Conservation (phyloP, 495 filamentous ascomycete genomes). For the Acidomyces sp. region DNA sequence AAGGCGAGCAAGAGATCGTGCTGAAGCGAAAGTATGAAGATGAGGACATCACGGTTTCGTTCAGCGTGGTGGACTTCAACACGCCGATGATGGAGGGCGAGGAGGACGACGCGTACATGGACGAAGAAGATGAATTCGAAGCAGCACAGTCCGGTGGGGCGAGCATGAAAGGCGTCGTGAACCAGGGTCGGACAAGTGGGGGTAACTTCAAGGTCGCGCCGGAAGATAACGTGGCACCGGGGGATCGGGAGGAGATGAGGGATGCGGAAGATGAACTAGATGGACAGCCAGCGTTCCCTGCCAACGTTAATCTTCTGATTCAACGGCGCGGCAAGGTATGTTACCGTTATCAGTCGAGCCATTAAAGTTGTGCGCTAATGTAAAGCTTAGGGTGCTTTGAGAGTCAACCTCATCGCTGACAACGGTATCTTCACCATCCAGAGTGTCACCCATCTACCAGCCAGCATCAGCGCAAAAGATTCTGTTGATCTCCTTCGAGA, state of each 20-base stretch:
- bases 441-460: constrained; percentile 75
- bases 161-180: constrained; percentile 41
- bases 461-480: constrained; percentile 52
- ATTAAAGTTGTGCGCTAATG: no score
- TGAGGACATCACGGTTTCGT: constrained; percentile 82
- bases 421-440: constrained; percentile 82
- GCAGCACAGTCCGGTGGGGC: constrained; percentile 37
- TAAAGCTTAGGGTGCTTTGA: constrained; percentile 68
- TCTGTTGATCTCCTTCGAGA: constrained; percentile 37
- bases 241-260: constrained; percentile 42
- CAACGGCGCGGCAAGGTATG: constrained; percentile 55
- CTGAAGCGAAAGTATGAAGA: constrained; percentile 72
- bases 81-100: constrained; percentile 49
- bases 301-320: constrained; percentile 71
- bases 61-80: constrained; percentile 86
- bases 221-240: constrained; percentile 44
- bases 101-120: constrained; percentile 29
- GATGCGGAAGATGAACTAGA: constrained; percentile 26
- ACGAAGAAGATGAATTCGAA: constrained; percentile 27
- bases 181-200: constrained; percentile 35
- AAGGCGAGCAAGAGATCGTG: constrained; percentile 75
- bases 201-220: constrained; percentile 42
- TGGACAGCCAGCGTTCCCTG: constrained; percentile 47
- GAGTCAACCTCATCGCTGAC: constrained; percentile 75
- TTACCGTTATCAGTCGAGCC: no score